These are phyloP conservation scores for Arthrobotrys musiformis DNA, from an alignment of 2,329 filamentous ascomycete genomes.

Conservation along the genomic window DNA sequence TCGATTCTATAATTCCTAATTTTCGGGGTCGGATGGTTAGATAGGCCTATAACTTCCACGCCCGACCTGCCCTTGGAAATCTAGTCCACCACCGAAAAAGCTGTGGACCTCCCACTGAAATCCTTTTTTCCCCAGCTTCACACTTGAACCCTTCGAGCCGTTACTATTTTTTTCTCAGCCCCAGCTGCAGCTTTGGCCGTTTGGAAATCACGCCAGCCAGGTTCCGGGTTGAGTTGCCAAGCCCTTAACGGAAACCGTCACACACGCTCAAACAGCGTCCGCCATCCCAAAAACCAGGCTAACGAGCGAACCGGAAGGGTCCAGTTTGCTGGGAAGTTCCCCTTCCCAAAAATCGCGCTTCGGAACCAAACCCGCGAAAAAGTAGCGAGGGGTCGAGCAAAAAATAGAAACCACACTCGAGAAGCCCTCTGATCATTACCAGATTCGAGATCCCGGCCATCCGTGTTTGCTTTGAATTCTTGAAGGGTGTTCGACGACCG, in stretches of 20 bases:
- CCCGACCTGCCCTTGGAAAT: constrained; percentile 28
- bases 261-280: constrained; percentile 41
- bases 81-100: constrained; percentile 34
- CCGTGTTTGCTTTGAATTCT: constrained; percentile 26
- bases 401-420: constrained; percentile 40
- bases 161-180: constrained; percentile 51
- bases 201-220: constrained; percentile 52
- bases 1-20: constrained; percentile 23
- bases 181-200: constrained; percentile 55
- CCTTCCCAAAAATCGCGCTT: constrained; percentile 46
- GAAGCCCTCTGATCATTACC: constrained; percentile 54
- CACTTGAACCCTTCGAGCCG: neutral
- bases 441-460: constrained; percentile 51
- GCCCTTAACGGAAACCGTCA: constrained; percentile 38
- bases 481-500: constrained; percentile 3
- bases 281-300: constrained; percentile 46
- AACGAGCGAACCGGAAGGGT: constrained; percentile 32
- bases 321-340: constrained; percentile 49
- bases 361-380: constrained; percentile 42
- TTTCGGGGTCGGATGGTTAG: neutral
- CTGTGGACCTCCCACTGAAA: constrained; percentile 28
- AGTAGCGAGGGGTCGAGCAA: constrained; percentile 33
- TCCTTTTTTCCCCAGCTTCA: neutral
- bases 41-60: constrained; percentile 39
- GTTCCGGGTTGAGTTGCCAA: constrained; percentile 53